A percentile compares a stretch with the other conserved stretches of the same genome.
Conservation (phyloP, 169 alveolate genomes). For the Plasmodium coatneyi region DNA sequence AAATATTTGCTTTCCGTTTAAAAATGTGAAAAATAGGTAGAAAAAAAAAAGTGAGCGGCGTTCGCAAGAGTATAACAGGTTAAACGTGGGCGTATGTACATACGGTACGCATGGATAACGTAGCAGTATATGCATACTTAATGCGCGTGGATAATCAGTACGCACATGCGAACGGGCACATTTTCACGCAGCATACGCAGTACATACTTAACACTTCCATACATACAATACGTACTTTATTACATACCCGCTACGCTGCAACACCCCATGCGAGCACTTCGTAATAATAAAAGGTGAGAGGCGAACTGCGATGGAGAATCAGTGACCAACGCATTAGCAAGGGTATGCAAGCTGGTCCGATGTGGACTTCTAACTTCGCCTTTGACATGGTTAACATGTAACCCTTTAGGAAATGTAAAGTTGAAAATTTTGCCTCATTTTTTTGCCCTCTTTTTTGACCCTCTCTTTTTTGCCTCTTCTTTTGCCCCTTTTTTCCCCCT, state of each 20-base stretch:
- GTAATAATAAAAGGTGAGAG: neutral
- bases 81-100: neutral
- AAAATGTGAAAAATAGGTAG: neutral
- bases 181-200: neutral
- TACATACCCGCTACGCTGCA: neutral
- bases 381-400: neutral
- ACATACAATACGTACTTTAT: neutral
- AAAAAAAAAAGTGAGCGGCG: neutral
- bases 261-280: neutral
- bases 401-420: neutral
- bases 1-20: neutral
- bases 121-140: neutral
- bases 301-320: neutral
- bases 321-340: neutral
- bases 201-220: neutral
- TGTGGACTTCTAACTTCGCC: neutral
- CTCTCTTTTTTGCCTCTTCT: neutral
- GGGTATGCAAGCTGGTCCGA: neutral
- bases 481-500: too few relatives aligned
- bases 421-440: neutral
- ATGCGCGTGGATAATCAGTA: neutral
- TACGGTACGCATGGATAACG: neutral
- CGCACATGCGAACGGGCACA: neutral
- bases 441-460: neutral
- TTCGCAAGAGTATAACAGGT: neutral